Evolutionary conservation across 2,329 filamentous ascomycete genomes (phyloP).

Genomic region (Akanthomyces lecanii): DNA sequence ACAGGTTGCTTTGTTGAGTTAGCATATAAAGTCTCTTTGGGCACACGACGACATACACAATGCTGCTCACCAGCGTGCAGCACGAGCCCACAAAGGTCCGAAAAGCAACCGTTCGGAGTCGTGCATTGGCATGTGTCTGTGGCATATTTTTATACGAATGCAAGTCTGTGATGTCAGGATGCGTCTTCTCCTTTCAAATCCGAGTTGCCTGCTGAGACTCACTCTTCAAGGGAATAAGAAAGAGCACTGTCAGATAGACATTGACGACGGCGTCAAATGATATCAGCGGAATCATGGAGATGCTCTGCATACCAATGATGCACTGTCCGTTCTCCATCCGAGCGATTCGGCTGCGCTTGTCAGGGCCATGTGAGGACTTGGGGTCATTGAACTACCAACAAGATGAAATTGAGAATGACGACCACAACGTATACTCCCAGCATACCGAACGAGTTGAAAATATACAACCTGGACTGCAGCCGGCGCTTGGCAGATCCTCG

Average conservation of each 20-base stretch:
- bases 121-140: constrained; percentile 36
- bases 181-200: not conserved
- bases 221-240: constrained; percentile 57
- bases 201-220: constrained; percentile 4
- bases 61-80: constrained; percentile 53
- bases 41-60: constrained; percentile 41
- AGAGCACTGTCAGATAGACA: constrained; percentile 59
- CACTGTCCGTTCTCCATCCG: constrained; percentile 52
- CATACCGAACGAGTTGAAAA: constrained; percentile 59
- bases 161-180: constrained; percentile 36
- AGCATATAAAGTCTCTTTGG: not conserved
- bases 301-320: constrained; percentile 57
- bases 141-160: constrained; percentile 50
- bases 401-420: constrained; percentile 56
- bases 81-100: constrained; percentile 57
- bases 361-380: not conserved
- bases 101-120: constrained; percentile 49
- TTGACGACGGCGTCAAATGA: constrained; percentile 58
- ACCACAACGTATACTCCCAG: constrained; percentile 42
- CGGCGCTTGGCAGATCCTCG: constrained; percentile 47
- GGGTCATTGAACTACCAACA: constrained; percentile 37
- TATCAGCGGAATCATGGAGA: constrained; percentile 58
- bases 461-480: constrained; percentile 53
- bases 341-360: constrained; percentile 47
- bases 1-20: constrained; percentile 47